A percentile compares a stretch with the other conserved stretches of the same genome.
phyloP scores from a whole-genome alignment of 2,329 filamentous ascomycete genomes.

The Epicoccum nigrum region DNA sequence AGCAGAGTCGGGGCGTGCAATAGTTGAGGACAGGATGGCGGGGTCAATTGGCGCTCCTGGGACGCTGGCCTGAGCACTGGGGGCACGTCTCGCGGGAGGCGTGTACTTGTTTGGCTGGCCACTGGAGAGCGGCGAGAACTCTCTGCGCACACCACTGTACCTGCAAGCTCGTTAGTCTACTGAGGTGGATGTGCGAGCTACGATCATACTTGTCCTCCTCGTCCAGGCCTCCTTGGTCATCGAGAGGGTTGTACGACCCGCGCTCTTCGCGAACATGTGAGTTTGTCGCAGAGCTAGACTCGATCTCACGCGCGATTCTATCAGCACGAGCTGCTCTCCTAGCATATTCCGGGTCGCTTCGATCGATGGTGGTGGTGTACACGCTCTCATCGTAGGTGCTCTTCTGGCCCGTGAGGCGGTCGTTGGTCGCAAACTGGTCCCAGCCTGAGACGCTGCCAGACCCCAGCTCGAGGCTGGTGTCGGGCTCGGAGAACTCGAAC shows the following conservation, averaged over 20 bases:
- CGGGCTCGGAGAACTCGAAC: conserved; percentile 75
- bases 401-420: conserved; percentile 82
- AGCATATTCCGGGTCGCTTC: conserved; percentile 79
- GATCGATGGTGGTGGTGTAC: conserved; percentile 92
- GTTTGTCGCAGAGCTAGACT: conserved; percentile 74
- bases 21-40: conserved; percentile 87
- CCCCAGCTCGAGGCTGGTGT: conserved; percentile 75
- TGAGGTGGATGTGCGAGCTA: background rate
- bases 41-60: conserved; percentile 81
- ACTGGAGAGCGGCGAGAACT: conserved; percentile 69
- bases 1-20: conserved; percentile 59
- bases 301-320: conserved; percentile 86
- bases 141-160: conserved; percentile 88
- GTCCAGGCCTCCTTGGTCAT: conserved; percentile 68
- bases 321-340: conserved; percentile 77
- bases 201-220: conserved; percentile 85
- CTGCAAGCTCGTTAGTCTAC: conserved; percentile 49
- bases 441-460: conserved; percentile 61
- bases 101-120: conserved; percentile 78
- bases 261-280: conserved; percentile 90
- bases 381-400: conserved; percentile 93
- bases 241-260: conserved; percentile 68
- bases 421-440: conserved; percentile 95
- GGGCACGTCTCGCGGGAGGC: conserved; percentile 84
- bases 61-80: conserved; percentile 74